Evolutionary conservation across 768 basidiomycete species (phyloP).

Genomic region (Grammothele lineata): DNA sequence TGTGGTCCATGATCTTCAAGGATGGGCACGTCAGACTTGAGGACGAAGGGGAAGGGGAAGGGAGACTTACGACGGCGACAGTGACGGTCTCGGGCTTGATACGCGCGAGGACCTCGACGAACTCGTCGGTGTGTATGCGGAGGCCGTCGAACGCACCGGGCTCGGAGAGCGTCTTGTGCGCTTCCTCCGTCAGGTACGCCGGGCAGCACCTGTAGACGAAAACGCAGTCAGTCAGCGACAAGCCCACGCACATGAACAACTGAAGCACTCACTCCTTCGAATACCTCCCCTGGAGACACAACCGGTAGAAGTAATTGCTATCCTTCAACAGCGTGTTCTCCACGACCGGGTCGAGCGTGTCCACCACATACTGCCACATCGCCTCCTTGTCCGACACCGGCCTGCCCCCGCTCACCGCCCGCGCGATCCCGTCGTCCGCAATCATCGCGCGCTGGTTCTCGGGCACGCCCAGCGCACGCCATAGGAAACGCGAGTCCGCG

Average conservation of each 20-base stretch:
- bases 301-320: slow-evolving; percentile 17
- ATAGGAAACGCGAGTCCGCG: slow-evolving; percentile 59
- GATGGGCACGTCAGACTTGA: not conserved
- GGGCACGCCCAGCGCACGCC: slow-evolving; percentile 80
- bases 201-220: slow-evolving; percentile 5
- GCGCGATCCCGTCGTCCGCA: slow-evolving; percentile 30
- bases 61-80: slow-evolving; percentile 11
- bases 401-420: slow-evolving; percentile 29
- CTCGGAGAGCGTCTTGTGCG: slow-evolving; percentile 9
- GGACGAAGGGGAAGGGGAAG: not conserved
- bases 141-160: slow-evolving; percentile 14
- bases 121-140: slow-evolving; percentile 14
- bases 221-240: too few relatives aligned
- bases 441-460: slow-evolving; percentile 43
- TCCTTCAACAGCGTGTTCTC: slow-evolving; percentile 17
- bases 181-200: slow-evolving; percentile 10
- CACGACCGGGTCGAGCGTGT: slow-evolving; percentile 28
- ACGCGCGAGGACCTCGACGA: slow-evolving; percentile 14
- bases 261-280: slow-evolving; percentile 8
- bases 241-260: not conserved
- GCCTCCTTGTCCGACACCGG: slow-evolving; percentile 29
- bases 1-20: slow-evolving; percentile 16
- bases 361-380: slow-evolving; percentile 25
- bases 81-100: slow-evolving; percentile 14
- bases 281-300: slow-evolving; percentile 13